Percentiles rank a stretch among this genome's conserved stretches.
Conservation (phyloP, 2,329 filamentous ascomycete species). For the Colletotrichum siamense region DNA sequence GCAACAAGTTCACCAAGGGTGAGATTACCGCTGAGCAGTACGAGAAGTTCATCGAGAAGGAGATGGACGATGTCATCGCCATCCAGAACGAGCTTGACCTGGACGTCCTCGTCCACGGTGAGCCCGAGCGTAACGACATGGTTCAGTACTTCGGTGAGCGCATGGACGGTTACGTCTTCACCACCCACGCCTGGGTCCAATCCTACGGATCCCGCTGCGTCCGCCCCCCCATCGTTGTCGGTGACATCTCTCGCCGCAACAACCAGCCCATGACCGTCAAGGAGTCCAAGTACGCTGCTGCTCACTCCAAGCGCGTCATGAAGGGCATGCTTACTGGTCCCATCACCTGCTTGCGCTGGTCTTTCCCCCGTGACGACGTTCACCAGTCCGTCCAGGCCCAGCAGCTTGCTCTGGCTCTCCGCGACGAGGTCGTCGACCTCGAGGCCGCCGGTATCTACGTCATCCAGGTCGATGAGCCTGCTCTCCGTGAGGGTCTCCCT, state of each 20-base stretch:
- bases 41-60: slow-evolving; percentile 99
- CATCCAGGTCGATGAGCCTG: slow-evolving; percentile 99
- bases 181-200: slow-evolving; percentile 98
- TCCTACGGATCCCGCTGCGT: slow-evolving; percentile 98
- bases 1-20: slow-evolving; percentile 98
- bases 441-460: slow-evolving; percentile 96
- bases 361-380: slow-evolving; percentile 99
- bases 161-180: slow-evolving; percentile 96
- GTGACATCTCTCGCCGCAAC: slow-evolving; percentile 94
- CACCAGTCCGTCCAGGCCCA: slow-evolving; percentile 99
- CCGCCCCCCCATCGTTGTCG: slow-evolving; percentile 96
- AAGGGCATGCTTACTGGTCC: slow-evolving; percentile 99
- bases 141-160: slow-evolving; percentile 99
- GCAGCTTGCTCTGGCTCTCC: slow-evolving; percentile 97
- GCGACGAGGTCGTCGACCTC: slow-evolving; percentile 97
- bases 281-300: slow-evolving; percentile 99
- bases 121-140: slow-evolving; percentile 99
- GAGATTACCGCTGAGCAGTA: slow-evolving; percentile 93
- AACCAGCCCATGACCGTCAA: slow-evolving; percentile 91
- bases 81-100: slow-evolving; percentile 98
- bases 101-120: slow-evolving; percentile 97
- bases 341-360: slow-evolving; percentile 99
- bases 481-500: slow-evolving; percentile 98
- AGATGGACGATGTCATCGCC: slow-evolving; percentile 94
- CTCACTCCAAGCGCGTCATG: slow-evolving; percentile 98